Conservation (phyloP, 2,329 filamentous ascomycete genomes). For the Diaporthe sp. region DNA sequence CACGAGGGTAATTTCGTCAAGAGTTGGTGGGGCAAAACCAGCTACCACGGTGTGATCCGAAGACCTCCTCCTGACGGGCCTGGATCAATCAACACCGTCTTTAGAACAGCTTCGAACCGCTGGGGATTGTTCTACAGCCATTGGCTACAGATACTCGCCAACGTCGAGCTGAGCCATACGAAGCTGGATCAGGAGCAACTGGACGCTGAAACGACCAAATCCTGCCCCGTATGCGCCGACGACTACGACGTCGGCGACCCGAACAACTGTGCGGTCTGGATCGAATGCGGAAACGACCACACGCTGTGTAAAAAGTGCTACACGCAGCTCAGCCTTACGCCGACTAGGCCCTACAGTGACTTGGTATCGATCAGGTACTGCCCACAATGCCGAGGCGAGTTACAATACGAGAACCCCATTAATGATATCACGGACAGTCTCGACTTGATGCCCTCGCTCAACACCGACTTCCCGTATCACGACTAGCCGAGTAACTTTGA, state of each 20-base stretch:
- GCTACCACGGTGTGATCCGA: not conserved
- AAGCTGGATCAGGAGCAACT: not conserved
- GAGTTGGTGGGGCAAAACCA: not conserved
- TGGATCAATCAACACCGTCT: not conserved
- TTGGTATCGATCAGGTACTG: not conserved
- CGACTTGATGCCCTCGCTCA: not conserved
- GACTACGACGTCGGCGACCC: not conserved
- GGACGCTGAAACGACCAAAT: too few relatives aligned
- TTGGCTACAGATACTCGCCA: not conserved
- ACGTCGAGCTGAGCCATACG: not conserved
- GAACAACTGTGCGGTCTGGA: not conserved
- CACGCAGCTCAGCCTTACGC: not conserved
- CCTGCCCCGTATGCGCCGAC: not conserved
- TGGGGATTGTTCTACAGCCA: not conserved
- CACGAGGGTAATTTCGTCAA: not conserved
- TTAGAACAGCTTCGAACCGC: rapidly evolving
- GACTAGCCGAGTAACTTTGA: not conserved
- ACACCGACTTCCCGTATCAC: not conserved
- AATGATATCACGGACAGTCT: not conserved
- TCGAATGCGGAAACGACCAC: not conserved
- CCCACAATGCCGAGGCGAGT: not conserved
- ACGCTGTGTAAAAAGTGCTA: slow-evolving; percentile 2
- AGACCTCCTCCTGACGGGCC: not conserved
- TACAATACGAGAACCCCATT: not conserved
- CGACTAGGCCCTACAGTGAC: not conserved